Evolutionary conservation across 805 yeast genomes (phyloP), one percentile per base, ranked within the genome.

Genomic region (Starmera dryadoides): DNA sequence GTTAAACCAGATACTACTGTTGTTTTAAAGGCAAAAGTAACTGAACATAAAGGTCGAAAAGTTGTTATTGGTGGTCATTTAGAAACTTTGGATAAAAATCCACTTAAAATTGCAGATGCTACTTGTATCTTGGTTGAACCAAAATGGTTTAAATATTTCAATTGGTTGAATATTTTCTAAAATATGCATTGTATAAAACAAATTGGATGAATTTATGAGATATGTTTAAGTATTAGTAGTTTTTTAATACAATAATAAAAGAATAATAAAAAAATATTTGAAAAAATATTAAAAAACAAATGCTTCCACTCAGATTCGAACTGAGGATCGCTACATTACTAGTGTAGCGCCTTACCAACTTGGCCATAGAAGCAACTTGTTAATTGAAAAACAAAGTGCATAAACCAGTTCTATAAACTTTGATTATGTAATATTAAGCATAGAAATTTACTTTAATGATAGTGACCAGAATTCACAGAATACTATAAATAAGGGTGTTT

Each of bases 321-420:
- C 81, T 75, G 80, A 78, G 77, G 84, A 78, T 79, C 83, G 78
- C 77, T 71, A 78, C 85, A 78, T 77, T 79, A 79, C 83, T 77
- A 78, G 84, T 78, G 83, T 79, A 71, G 76, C 84, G 85, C 85
- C 81, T 80, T 77, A 78, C 84, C 85, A 76, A 65, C 73, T 69
- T 67, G 73, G 73, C 73, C 74, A 68, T 67, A 68, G 64, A 66
- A 69, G 73, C 71, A 5, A 4, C n/a, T 30, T 4, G 10, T 25
- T 25, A 4, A 4, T 4, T n/a, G 28, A 25, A 25, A 25, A 25
- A 25, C 12, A 25, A 4, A 22, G 10, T 22, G 25, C 25, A 22
- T n/a, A n/a, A n/a, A n/a, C n/a, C n/a, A n/a, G 10, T 22, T 8
- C 25, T 10, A 22, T 22, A 7, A 22, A 10, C 7, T 22, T 22